phyloP scores from a whole-genome alignment of 1,284 basidiomycete genomes.

The Ganoderma multipileum region DNA sequence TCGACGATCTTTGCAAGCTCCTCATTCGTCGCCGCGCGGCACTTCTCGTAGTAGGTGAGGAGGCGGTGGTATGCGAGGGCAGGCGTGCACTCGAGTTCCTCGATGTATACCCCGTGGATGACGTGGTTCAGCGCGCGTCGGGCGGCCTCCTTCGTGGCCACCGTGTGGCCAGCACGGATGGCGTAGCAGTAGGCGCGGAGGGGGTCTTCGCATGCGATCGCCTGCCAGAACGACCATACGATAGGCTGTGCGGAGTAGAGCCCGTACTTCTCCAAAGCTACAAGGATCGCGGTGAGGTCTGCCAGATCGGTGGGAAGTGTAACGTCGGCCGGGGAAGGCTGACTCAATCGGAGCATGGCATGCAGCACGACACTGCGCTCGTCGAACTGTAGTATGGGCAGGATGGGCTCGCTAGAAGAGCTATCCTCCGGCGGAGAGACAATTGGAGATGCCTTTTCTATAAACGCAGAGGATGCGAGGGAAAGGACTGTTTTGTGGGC shows the following conservation, averaged over 20 bases:
- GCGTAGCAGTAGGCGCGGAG: conserved; percentile 25
- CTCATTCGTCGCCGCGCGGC: not conserved
- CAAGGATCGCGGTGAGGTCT: not conserved
- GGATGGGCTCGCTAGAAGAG: not conserved
- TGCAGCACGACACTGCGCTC: not conserved
- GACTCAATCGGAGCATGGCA: not conserved
- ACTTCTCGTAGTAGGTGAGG: conserved; percentile 17
- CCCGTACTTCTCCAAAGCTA: conserved; percentile 13
- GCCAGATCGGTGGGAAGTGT: not conserved
- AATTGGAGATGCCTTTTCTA: not conserved
- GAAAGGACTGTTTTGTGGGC: conserved; percentile 19
- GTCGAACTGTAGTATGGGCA: not conserved
- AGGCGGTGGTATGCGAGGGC: conserved; percentile 26
- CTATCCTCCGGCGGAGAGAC: not conserved
- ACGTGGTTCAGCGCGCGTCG: conserved; percentile 3
- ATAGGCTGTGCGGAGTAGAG: not conserved
- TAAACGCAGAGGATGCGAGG: conserved; percentile 34
- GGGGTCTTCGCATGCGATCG: not conserved
- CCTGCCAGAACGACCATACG: conserved; percentile 9
- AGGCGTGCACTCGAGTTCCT: conserved; percentile 21
- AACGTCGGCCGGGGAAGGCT: not conserved
- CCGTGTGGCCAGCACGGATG: conserved; percentile 4
- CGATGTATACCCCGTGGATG: conserved; percentile 14
- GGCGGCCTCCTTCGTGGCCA: conserved; percentile 7
- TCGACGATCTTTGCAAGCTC: not conserved